These are phyloP conservation scores for Stephanodiscus triporus DNA, from an alignment of 108 stramenopile species.

Conservation along the genomic window DNA sequence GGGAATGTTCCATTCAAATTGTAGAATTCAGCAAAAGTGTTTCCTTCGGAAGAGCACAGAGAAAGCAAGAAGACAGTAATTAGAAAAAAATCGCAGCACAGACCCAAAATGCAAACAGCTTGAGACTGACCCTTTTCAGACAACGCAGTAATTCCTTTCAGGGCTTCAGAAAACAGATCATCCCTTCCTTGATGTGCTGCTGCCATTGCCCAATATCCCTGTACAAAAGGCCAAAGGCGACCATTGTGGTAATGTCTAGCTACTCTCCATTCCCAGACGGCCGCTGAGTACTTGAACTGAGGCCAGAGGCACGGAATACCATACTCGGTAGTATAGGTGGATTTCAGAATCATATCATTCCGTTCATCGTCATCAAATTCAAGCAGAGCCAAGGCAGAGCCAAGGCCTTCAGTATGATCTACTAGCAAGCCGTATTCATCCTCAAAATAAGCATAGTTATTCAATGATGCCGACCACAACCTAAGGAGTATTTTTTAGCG, in stretches of 20 bases:
- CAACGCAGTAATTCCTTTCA: slow-evolving; percentile 19
- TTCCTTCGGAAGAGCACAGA: no score
- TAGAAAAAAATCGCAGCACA: no score
- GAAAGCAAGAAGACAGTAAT: no score
- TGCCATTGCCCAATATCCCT: slow-evolving; percentile 51
- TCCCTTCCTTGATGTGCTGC: slow-evolving; percentile 30
- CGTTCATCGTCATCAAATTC: slow-evolving; percentile 36
- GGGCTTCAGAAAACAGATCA: slow-evolving; percentile 23
- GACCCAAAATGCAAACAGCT: no score
- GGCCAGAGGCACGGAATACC: slow-evolving; percentile 54
- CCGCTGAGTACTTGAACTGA: slow-evolving; percentile 23
- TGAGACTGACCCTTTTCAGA: no score
- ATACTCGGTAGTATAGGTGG: slow-evolving; percentile 13
- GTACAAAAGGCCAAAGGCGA: slow-evolving; percentile 52
- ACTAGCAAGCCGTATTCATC: slow-evolving; percentile 32
- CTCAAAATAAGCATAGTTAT: slow-evolving; percentile 39
- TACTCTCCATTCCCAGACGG: slow-evolving; percentile 7
- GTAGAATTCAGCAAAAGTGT: slow-evolving; percentile 55
- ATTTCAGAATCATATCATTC: slow-evolving; percentile 20
- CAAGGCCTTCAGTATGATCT: slow-evolving; percentile 28
- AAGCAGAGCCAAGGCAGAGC: slow-evolving; percentile 34
- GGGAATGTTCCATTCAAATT: slow-evolving; percentile 33
- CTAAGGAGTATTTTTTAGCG: neutral
- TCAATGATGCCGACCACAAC: slow-evolving; percentile 34
- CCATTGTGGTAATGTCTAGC: slow-evolving; percentile 46